Percentiles rank a stretch among this genome's conserved stretches.
Conservation (phyloP, 2,329 filamentous ascomycete genomes). For the Alternaria angustiovoidea region DNA sequence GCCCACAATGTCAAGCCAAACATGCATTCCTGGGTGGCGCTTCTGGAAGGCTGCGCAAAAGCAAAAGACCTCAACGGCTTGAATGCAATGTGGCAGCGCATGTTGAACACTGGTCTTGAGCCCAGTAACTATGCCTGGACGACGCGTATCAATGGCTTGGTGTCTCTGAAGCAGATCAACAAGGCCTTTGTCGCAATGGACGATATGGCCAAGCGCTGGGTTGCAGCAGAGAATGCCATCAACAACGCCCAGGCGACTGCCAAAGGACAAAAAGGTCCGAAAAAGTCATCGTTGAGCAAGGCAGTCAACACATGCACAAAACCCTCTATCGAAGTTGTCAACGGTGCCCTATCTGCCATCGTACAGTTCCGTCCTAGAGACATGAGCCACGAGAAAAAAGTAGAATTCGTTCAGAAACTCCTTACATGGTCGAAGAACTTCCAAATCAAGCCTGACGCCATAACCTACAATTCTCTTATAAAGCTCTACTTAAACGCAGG, state of each 20-base stretch:
- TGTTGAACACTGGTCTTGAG: conserved; percentile 64
- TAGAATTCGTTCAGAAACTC: conserved; percentile 48
- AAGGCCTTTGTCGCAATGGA: conserved; percentile 70
- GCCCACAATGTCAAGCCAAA: conserved; percentile 65
- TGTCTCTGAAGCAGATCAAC: conserved; percentile 63
- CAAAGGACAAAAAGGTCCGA: conserved; percentile 18
- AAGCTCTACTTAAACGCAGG: conserved; percentile 63
- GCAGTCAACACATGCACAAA: conserved; percentile 57
- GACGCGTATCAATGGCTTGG: conserved; percentile 71
- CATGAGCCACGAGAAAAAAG: conserved; percentile 53
- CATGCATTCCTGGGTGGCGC: conserved; percentile 72
- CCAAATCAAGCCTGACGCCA: conserved; percentile 56
- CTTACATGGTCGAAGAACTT: conserved; percentile 55
- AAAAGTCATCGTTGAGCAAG: conserved; percentile 24
- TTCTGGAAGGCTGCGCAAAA: conserved; percentile 74
- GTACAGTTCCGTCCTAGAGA: conserved; percentile 49
- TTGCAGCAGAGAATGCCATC: conserved; percentile 43
- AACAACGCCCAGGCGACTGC: conserved; percentile 17
- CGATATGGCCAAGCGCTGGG: conserved; percentile 72
- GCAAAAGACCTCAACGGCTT: conserved; percentile 67
- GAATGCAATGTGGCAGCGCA: conserved; percentile 71
- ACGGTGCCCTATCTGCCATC: conserved; percentile 73
- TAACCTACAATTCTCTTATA: conserved; percentile 75
- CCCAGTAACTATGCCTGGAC: conserved; percentile 76
- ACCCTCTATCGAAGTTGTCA: conserved; percentile 72